These are phyloP conservation scores for Xylaria grammica DNA, from an alignment of 495 filamentous ascomycete genomes.

Conservation along the genomic window DNA sequence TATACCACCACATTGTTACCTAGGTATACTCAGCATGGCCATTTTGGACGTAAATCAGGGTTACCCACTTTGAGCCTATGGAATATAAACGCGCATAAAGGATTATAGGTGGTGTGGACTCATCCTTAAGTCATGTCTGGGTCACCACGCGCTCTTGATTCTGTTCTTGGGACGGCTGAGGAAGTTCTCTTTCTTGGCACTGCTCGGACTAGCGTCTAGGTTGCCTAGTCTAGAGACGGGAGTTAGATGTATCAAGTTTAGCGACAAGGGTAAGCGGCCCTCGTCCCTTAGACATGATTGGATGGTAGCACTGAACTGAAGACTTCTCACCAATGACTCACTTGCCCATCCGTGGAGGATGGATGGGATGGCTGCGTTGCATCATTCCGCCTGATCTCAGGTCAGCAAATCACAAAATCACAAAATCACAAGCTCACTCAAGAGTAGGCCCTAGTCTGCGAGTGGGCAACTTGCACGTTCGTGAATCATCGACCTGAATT, in stretches of 20 bases:
- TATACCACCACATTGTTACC: slow-evolving; percentile 1
- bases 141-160: no score
- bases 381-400: slow-evolving; percentile 28
- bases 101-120: slow-evolving; percentile 13
- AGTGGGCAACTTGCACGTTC: slow-evolving; percentile 18
- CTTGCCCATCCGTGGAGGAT: slow-evolving; percentile 21
- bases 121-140: neutral
- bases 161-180: slow-evolving; percentile 10
- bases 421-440: slow-evolving; percentile 8
- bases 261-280: slow-evolving; percentile 11
- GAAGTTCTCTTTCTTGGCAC: slow-evolving; percentile 14
- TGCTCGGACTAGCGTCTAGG: neutral
- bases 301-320: neutral
- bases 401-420: slow-evolving; percentile 31
- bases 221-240: slow-evolving; percentile 26
- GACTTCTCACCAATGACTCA: slow-evolving; percentile 35
- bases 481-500: slow-evolving; percentile 15
- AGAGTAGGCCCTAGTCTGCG: neutral
- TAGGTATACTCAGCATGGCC: neutral
- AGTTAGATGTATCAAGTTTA: slow-evolving; percentile 20
- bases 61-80: neutral
- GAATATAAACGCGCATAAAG: neutral
- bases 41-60: neutral
- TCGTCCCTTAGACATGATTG: slow-evolving; percentile 18
- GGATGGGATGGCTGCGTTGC: slow-evolving; percentile 10